Evolutionary conservation across 106 monocot genomes (phyloP), one percentile per base, ranked within the genome.

Genomic region (Acanthochlamys bracteata): DNA sequence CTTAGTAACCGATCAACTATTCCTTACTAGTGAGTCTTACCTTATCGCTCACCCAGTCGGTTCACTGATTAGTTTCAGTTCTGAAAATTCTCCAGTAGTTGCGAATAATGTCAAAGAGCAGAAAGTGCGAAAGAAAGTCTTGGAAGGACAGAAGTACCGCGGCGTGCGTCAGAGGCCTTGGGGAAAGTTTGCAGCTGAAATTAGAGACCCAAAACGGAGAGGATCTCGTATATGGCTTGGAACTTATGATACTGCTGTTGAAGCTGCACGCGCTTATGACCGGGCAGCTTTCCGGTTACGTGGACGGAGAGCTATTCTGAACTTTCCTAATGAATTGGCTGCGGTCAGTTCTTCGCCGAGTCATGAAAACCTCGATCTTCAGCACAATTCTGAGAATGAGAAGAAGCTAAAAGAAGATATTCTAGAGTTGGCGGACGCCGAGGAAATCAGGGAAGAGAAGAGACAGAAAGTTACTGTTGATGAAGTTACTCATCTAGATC

Each of bases 181-280:
- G 92, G 92, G 92, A 24, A 92, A 92, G 70, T 92, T 61, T 69
- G 92, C 76, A 42, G 89, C 81, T 13, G 84, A 81, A 78, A 84
- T 84, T 41, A 68, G 78, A n/a, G 83, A 86, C 52, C 83, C 86
- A 3, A 92, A 82, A 13, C 55, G 72, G 42, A 55, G 66, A 39
- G 90, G 90, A 0, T 86, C 86, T 33, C 68, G 86, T 53, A 61
- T 83, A 53, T 90, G 90, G 90, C 70, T 90, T 0, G 90, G 90
- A 25, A 90, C 90, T 10, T 90, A 68, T 67, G 83, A 86, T 40
- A 83, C 80, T 21, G 77, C 85, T 12, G 47, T 86, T 27, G 83
- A 90, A 63, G 90, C 86, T 21, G 90, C 90, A 24, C 55, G 80
- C 27, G 90, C 90, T 1, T 90, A 90, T 67, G 90, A 90, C 61